Evolutionary conservation across 73 alveolate species (phyloP).

Genomic region (Tetrahymena malaccensis): DNA sequence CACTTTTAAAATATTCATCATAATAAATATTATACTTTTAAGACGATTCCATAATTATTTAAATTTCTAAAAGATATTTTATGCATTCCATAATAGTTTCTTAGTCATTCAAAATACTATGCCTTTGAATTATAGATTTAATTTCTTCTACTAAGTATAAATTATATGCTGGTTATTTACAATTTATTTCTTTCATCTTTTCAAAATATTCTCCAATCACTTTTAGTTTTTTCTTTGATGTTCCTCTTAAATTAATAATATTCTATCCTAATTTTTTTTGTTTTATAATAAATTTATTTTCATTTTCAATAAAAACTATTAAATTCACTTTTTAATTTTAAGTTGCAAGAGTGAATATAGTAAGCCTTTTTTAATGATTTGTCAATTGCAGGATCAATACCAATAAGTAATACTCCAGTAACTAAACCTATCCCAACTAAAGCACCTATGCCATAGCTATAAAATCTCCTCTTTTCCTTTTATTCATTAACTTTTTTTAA

Average conservation of each 20-base stretch:
- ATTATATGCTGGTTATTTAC: not conserved
- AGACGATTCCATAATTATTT: not conserved
- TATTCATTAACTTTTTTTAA: not conserved
- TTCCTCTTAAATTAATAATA: not conserved
- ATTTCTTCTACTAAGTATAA: not conserved
- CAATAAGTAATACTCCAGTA: not conserved
- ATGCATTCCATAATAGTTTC: not conserved
- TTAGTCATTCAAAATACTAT: not conserved
- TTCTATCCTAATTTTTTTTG: not conserved
- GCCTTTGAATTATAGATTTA: not conserved
- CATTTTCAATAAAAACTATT: not conserved
- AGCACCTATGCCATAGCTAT: not conserved
- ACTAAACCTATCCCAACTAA: not conserved
- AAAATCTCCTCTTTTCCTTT: not conserved
- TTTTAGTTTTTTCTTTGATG: not conserved
- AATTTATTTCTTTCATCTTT: not conserved
- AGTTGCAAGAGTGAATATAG: not conserved
- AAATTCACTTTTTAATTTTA: not conserved
- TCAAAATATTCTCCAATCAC: not conserved
- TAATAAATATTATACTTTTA: not conserved
- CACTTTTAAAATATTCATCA: not conserved
- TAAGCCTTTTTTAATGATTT: not conserved
- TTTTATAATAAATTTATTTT: not conserved
- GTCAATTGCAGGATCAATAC: not conserved
- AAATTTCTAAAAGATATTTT: not conserved